Evolutionary conservation across 495 filamentous ascomycete genomes (phyloP).

Genomic region (Sporormia fimetaria): DNA sequence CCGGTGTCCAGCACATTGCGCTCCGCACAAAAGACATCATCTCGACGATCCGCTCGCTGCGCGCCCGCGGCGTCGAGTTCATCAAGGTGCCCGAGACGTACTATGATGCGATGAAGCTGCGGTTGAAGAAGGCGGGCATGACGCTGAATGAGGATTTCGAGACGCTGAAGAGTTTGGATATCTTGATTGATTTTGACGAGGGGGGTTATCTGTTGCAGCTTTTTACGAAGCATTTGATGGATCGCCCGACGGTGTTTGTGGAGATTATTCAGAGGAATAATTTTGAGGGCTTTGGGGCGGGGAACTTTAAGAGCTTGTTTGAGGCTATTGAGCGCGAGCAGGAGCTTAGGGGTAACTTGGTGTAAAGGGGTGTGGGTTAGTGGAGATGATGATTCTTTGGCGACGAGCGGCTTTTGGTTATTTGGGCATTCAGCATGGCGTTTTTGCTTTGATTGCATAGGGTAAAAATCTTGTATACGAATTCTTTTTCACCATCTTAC

Average conservation of each 20-base stretch:
- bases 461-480: no score
- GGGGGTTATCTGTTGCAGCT: constrained; percentile 60
- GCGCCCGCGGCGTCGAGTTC: constrained; percentile 74
- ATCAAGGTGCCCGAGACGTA: constrained; percentile 75
- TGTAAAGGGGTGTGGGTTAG: not conserved
- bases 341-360: constrained; percentile 65
- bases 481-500: no score
- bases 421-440: no score
- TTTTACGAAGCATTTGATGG: constrained; percentile 80
- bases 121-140: constrained; percentile 45
- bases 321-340: constrained; percentile 90
- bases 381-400: no score
- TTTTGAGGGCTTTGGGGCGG: constrained; percentile 81
- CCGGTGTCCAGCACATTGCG: constrained; percentile 86
- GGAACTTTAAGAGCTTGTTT: constrained; percentile 90
- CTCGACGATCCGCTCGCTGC: constrained; percentile 57
- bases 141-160: constrained; percentile 65
- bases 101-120: constrained; percentile 60
- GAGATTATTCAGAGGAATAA: constrained; percentile 86
- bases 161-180: constrained; percentile 57
- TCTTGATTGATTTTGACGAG: constrained; percentile 88
- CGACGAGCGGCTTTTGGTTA: no score
- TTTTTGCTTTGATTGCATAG: no score
- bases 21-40: constrained; percentile 72
- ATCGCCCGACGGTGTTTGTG: constrained; percentile 85